These are phyloP conservation scores for Thalassiosira livingstoniorum DNA, from an alignment of 352 stramenopile species.

Conservation along the genomic window DNA sequence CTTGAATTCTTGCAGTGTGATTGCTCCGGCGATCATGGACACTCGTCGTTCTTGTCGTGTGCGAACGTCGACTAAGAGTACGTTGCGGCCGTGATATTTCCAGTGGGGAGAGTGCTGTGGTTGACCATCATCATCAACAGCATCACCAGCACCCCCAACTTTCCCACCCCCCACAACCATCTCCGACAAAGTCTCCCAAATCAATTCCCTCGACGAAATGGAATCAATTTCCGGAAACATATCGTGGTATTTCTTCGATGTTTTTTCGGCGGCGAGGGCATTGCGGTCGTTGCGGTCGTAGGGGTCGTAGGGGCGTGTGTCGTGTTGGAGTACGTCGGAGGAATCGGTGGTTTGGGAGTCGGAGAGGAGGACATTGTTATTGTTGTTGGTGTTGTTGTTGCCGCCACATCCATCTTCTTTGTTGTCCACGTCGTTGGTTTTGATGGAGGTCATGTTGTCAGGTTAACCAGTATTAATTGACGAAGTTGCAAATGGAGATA, in stretches of 20 bases:
- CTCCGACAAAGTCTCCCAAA: not conserved
- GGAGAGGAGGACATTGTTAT: too few species aligned
- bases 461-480: too few species aligned
- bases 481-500: too few species aligned
- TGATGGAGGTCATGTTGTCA: too few species aligned
- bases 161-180: not conserved
- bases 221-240: not conserved
- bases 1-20: slow-evolving; percentile 52
- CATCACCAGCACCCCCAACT: not conserved
- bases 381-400: too few species aligned
- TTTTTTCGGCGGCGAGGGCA: not conserved
- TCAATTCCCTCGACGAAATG: not conserved
- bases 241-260: not conserved
- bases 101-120: slow-evolving; percentile 8
- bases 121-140: not conserved
- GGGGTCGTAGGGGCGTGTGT: too few species aligned
- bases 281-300: too few species aligned
- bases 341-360: too few species aligned
- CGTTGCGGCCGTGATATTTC: not conserved
- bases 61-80: slow-evolving; percentile 52
- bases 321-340: too few species aligned
- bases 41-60: slow-evolving; percentile 40
- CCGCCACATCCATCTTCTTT: too few species aligned
- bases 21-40: slow-evolving; percentile 62
- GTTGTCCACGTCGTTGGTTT: too few species aligned